Evolutionary conservation across 805 yeast genomes (phyloP), one percentile per base, ranked within the genome.

Genomic region (Sungouiella thailandica): DNA sequence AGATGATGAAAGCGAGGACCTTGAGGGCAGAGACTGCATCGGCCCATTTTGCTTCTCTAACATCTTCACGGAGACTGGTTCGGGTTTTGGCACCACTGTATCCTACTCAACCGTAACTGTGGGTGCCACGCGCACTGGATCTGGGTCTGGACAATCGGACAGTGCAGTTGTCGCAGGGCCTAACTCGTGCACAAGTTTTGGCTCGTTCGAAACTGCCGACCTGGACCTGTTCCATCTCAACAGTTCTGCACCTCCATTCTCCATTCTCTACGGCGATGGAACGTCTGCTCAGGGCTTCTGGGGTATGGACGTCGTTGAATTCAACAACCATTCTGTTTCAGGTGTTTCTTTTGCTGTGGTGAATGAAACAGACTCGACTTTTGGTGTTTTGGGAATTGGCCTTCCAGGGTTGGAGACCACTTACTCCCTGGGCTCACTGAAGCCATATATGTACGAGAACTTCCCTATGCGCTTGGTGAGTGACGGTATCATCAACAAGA

Each of bases 301-400:
- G 78, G 94, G 84, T 15, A 35, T 39, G 26, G 96, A 88, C 49
- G 60, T 63, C 25, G 66, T 88, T 4, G 40, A 46, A 2, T 47
- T 84, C 34, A 76, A 78, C 29, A 74, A 66, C 31, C 55, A 68
- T 10, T 56, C 65, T 3, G 61, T 84, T 9, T 40, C 62, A 0
- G 60, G 65, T 36, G 59, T 83, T 19, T 75, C 86, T 4, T 72
- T 88, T 55, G 96, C 94, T 2, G 76, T 87, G 16, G 94, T 84
- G 3, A 76, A 76, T 50, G 55, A 57, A 23, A 74, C 86, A 2
- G 75, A 77, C 40, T 77, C 89, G 3, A 55, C 76, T 7, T 60
- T 71, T 38, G 90, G 94, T 36, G 90, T 85, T 17, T 57, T 84
- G 26, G 88, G 89, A 17, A 75, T 84, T 41, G 90, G 93, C 8